These are phyloP conservation scores for Monascus ruber DNA, from an alignment of 2,329 filamentous ascomycete species.

Conservation along the genomic window DNA sequence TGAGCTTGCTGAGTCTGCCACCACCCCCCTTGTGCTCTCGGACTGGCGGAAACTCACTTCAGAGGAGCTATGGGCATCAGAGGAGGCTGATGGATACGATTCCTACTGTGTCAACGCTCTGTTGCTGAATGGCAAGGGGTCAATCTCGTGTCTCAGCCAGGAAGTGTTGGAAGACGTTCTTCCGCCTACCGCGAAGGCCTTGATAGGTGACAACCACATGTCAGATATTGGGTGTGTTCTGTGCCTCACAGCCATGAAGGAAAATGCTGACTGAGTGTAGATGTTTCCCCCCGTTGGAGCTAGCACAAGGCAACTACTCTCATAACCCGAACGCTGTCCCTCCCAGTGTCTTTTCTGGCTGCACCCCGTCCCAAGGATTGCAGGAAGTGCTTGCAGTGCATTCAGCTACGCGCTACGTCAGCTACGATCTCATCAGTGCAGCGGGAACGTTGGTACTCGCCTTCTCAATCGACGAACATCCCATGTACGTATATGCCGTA, in stretches of 20 bases:
- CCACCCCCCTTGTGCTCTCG: conserved; percentile 38
- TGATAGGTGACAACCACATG: conserved; percentile 1
- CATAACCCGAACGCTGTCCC: conserved; percentile 13
- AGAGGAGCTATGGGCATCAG: conserved; percentile 18
- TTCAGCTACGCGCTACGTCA: conserved; percentile 19
- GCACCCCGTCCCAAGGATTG: conserved; percentile 9
- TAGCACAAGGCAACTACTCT: conserved; percentile 13
- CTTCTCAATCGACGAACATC: conserved; percentile 34
- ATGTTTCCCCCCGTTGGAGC: conserved; percentile 6
- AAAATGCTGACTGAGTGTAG: neutral
- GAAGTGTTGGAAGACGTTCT: conserved; percentile 16
- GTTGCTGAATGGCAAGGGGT: conserved; percentile 44
- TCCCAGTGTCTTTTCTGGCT: conserved; percentile 10
- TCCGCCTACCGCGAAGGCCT: conserved; percentile 2
- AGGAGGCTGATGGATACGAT: conserved; percentile 15
- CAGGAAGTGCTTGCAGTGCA: conserved; percentile 20
- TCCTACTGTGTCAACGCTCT: conserved; percentile 47
- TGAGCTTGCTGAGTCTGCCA: conserved; percentile 34
- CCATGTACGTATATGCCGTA: conserved; percentile 33
- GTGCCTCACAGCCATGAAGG: neutral
- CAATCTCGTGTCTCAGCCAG: conserved; percentile 2
- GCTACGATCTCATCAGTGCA: conserved; percentile 26
- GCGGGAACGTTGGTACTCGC: conserved; percentile 17
- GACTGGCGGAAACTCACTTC: conserved; percentile 46
- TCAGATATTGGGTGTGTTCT: neutral